Evolutionary conservation across 2,329 filamentous ascomycete genomes (phyloP), one percentile per base, ranked within the genome.

Genomic region (Thelonectria discophora): DNA sequence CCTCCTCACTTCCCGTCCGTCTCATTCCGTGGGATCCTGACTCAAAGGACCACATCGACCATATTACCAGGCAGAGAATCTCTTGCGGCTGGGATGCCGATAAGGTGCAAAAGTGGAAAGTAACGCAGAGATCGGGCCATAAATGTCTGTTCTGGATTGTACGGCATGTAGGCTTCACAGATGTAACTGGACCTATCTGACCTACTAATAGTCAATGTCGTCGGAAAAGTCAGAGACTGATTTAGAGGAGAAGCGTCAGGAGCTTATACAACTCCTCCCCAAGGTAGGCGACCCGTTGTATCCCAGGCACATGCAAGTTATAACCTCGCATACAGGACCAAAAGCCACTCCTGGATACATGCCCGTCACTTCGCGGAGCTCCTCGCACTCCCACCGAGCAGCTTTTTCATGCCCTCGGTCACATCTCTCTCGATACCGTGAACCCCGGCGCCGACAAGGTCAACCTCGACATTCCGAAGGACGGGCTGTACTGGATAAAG

Each of bases 401-500:
- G 4, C 47, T 58, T 3, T 66, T 73, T 10, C 45, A 64, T n/a
- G 66, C 70, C 0, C 39, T 72, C 0, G 70, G 70, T 2, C 70
- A 73, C 9, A 72, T 73, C 30, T 72, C 70, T 13, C 62, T 73
- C 0, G 70, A 73, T 0, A 59, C 62, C 6, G 48, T 47, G 21
- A 63, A 72, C 27, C 53, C 62, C 4, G 67, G 65, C 11, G 53
- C 63, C 0, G 42, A 43, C 1, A 34, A 52, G 1, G 58, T 73
- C 3, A n/a, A 49, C 0, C 50, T 75, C 0, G 62, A 72, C 1
- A 54, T 75, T 3, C 69, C 72, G 0, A 21, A 45, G 0, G 58
- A 68, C 1, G 53, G 50, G 3, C 39, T 71, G 7, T 74, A 69
- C 48, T 75, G 73, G 73, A 75, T 75, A 40, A 75, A 75, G 45